Evolutionary conservation across 345 rosid genomes (phyloP).

Genomic region (Rubroshorea leprosula): DNA sequence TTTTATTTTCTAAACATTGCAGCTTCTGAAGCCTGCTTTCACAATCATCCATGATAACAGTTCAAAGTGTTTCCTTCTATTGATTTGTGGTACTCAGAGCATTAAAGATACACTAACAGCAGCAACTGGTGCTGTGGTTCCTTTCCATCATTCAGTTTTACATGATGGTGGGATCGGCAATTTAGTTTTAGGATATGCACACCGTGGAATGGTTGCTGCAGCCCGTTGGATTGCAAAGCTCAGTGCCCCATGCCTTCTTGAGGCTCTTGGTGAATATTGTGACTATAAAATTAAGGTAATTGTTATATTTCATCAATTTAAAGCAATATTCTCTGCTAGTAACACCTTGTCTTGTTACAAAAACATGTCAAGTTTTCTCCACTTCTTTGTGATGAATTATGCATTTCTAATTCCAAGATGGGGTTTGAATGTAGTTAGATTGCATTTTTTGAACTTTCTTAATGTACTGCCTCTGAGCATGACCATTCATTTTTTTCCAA

Average conservation of each 20-base stretch:
- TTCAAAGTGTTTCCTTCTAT: slow-evolving; percentile 57
- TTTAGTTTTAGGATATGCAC: slow-evolving; percentile 94
- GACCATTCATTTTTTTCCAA: no score
- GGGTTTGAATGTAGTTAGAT: no score
- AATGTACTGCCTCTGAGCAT: background rate
- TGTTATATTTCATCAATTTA: no score
- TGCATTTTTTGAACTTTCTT: no score
- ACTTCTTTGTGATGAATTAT: no score
- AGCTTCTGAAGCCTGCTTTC: slow-evolving; percentile 97
- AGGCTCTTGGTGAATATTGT: slow-evolving; percentile 63
- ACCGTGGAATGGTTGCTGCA: slow-evolving; percentile 99
- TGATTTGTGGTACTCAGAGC: slow-evolving; percentile 96
- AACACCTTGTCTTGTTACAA: no score
- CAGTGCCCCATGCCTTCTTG: slow-evolving; percentile 67
- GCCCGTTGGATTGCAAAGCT: slow-evolving; percentile 98
- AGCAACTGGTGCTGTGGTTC: slow-evolving; percentile 96
- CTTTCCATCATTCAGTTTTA: slow-evolving; percentile 94
- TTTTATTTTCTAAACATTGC: slow-evolving; percentile 25
- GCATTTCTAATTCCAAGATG: no score
- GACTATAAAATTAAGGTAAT: slow-evolving; percentile 80
- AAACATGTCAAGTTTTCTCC: no score
- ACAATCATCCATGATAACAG: slow-evolving; percentile 68
- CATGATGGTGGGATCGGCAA: slow-evolving; percentile 93
- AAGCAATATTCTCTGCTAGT: background rate
- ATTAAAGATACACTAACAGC: slow-evolving; percentile 96